phyloP scores from a whole-genome alignment of 192 early-diverging fungal genomes.

The Coemansia sp. region DNA sequence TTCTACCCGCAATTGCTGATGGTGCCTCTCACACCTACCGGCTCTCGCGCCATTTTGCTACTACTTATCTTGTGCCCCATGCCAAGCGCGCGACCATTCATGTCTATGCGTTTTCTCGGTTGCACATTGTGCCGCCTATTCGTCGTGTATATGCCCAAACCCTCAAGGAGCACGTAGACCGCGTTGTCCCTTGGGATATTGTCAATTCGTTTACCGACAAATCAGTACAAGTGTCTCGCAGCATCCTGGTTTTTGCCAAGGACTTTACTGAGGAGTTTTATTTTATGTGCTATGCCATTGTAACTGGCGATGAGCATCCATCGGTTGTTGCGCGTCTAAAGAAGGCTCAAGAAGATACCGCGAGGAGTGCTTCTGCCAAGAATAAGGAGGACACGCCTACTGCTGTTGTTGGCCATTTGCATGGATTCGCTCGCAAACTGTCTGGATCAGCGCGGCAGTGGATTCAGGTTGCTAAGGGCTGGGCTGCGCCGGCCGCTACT shows the following conservation, averaged over 20 bases:
- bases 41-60: conserved; percentile 16
- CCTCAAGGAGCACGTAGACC: conserved; percentile 40
- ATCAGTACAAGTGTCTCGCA: not conserved
- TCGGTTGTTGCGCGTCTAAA: conserved; percentile 13
- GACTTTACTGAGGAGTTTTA: conserved; percentile 37
- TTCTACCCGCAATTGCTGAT: conserved; percentile 30
- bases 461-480: conserved; percentile 39
- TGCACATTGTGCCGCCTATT: conserved; percentile 25
- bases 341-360: not conserved
- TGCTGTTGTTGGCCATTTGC: conserved; percentile 12
- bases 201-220: conserved; percentile 6
- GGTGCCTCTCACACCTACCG: conserved; percentile 11
- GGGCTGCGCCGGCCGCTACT: conserved; percentile 30
- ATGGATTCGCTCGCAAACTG: conserved; percentile 15
- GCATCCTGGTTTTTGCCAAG: not conserved
- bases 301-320: conserved; percentile 40
- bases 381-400: conserved; percentile 1
- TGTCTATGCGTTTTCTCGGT: conserved; percentile 15
- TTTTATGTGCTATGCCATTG: conserved; percentile 47
- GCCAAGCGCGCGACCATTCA: conserved; percentile 16
- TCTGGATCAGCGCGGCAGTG: conserved; percentile 48
- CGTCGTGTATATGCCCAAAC: conserved; percentile 13
- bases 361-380: not conserved
- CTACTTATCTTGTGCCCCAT: conserved; percentile 24
- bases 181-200: conserved; percentile 47